Conservation (phyloP, 2,329 filamentous ascomycete species). For the Colletotrichum sp. region DNA sequence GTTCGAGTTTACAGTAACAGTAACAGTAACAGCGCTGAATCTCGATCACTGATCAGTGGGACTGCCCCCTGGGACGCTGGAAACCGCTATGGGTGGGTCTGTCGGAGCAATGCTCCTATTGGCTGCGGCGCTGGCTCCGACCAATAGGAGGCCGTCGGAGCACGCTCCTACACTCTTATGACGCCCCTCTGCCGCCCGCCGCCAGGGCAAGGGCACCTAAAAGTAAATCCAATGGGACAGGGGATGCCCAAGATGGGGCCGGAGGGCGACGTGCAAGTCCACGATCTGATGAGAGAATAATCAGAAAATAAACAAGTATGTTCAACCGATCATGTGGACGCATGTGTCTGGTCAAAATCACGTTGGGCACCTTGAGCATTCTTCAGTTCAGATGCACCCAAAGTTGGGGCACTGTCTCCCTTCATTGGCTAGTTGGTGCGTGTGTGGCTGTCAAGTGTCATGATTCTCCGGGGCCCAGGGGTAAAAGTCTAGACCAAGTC, state of each 20-base stretch:
- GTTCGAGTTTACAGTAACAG: neutral
- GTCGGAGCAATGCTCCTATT: neutral
- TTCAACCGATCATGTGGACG: neutral
- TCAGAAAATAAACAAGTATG: neutral
- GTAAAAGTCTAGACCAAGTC: neutral
- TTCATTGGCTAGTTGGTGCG: neutral
- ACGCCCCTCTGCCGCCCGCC: neutral
- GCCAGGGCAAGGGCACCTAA: neutral
- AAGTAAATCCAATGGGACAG: neutral
- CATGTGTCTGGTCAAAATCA: neutral
- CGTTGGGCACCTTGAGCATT: neutral
- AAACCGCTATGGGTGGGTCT: neutral
- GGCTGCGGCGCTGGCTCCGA: neutral
- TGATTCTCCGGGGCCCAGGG: neutral
- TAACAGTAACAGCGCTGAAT: neutral
- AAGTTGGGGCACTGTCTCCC: neutral
- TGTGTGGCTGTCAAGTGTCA: neutral
- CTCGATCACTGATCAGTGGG: slow-evolving; percentile 5
- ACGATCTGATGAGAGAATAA: neutral
- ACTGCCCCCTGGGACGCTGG: neutral
- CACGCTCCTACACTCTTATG: neutral
- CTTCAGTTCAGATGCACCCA: neutral
- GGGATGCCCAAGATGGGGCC: neutral
- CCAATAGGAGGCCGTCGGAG: slow-evolving; percentile 16
- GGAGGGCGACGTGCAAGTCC: neutral